A percentile compares a stretch with the other conserved stretches of the same genome.
phyloP scores from a whole-genome alignment of 1,139 yeast species.

The Pichia cactophila region DNA sequence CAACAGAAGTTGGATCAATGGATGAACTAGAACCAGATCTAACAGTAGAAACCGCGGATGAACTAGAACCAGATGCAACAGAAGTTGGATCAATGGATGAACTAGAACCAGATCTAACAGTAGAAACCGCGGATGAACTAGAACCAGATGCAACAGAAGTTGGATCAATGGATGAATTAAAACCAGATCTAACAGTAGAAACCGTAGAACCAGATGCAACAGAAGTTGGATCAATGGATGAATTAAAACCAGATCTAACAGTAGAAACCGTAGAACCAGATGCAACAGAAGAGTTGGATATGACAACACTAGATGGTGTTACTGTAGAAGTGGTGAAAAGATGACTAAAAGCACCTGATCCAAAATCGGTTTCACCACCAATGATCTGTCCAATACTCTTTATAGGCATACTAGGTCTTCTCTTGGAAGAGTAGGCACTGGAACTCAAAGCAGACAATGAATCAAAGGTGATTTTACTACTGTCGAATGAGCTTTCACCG shows the following conservation, averaged over 20 bases:
- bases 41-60: not conserved
- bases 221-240: too few relatives aligned
- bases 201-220: too few relatives aligned
- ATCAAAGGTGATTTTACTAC: too few relatives aligned
- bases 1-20: too few relatives aligned
- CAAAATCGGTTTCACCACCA: not conserved
- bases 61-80: not conserved
- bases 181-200: too few relatives aligned
- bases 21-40: not conserved
- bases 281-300: not conserved
- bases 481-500: too few relatives aligned
- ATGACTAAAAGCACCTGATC: not conserved
- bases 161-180: too few relatives aligned
- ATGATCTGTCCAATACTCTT: not conserved
- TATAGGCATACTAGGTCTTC: not conserved
- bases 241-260: too few relatives aligned
- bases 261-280: not conserved
- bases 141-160: too few relatives aligned
- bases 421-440: not conserved
- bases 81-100: not conserved
- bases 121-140: too few relatives aligned
- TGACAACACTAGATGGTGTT: not conserved
- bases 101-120: too few relatives aligned
- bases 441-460: too few relatives aligned
- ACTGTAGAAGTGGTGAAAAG: not conserved